Evolutionary conservation across 306 rosid species (phyloP).

Genomic region (Cicer chorassanicum): DNA sequence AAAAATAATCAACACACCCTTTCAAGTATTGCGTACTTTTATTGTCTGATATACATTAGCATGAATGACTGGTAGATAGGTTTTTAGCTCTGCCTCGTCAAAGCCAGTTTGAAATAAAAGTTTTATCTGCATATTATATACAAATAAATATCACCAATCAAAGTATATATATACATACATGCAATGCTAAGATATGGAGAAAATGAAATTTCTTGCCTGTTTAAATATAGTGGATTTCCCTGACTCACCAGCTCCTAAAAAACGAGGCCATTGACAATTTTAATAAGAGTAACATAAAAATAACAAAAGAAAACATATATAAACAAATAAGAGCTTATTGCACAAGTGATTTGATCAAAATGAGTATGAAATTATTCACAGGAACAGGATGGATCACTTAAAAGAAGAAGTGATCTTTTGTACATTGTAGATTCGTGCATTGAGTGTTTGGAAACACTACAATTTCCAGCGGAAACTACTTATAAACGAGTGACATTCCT

Average conservation of each 20-base stretch:
- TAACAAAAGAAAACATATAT: not conserved
- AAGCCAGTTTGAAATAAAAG: slow-evolving; percentile 97
- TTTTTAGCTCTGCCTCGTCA: slow-evolving; percentile 91
- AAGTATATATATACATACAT: slow-evolving; percentile 11
- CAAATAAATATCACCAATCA: slow-evolving; percentile 38
- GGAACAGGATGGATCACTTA: not conserved
- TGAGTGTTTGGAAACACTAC: slow-evolving; percentile 10
- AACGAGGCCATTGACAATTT: slow-evolving; percentile 22
- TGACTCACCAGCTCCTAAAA: slow-evolving; percentile 89
- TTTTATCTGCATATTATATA: slow-evolving; percentile 70
- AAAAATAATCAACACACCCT: slow-evolving; percentile 99
- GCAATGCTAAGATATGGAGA: slow-evolving; percentile 22
- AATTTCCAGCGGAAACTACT: not conserved
- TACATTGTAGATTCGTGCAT: too few species aligned
- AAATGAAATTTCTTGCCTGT: slow-evolving; percentile 65
- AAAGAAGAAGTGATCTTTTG: not conserved
- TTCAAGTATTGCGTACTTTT: slow-evolving; percentile 99
- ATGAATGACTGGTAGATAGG: slow-evolving; percentile 91
- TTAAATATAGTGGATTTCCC: slow-evolving; percentile 97
- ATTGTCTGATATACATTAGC: slow-evolving; percentile 99
- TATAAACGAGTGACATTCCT: slow-evolving; percentile 2
- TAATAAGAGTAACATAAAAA: slow-evolving; percentile 21
- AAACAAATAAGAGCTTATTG: slow-evolving; percentile 5
- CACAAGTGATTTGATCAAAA: slow-evolving; percentile 36
- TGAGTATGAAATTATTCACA: slow-evolving; percentile 1